Conservation (phyloP, 2,329 filamentous ascomycete species). For the Cyclaneusma minus region DNA sequence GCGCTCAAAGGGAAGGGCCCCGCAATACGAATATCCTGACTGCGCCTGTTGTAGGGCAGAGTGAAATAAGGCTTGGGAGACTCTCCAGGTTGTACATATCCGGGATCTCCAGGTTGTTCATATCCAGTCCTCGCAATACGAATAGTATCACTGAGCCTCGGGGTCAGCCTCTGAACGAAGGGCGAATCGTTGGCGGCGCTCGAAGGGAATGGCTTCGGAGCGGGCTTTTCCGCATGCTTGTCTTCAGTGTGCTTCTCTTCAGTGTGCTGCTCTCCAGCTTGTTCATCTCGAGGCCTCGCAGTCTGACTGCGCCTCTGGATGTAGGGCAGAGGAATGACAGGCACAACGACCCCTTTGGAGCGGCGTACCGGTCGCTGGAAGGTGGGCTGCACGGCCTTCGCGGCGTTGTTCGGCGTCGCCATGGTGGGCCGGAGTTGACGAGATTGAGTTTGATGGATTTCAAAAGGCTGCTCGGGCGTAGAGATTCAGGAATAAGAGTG, state of each 20-base stretch:
- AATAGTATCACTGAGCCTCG: conserved; percentile 10
- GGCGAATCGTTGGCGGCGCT: conserved; percentile 3
- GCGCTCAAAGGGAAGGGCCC: too few relatives aligned
- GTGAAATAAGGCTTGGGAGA: too few relatives aligned
- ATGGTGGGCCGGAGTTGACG: too few relatives aligned
- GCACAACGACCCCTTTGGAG: conserved; percentile 13
- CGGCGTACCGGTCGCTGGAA: conserved; percentile 12
- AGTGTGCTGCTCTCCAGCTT: conserved; percentile 3
- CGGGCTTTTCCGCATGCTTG: conserved; percentile 2
- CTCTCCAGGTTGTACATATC: too few relatives aligned
- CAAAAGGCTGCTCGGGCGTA: too few relatives aligned
- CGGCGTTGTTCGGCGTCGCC: conserved; percentile 12
- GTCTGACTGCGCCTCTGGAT: conserved; percentile 17
- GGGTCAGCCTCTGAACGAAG: conserved; percentile 5
- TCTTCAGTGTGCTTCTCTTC: conserved; percentile 1
- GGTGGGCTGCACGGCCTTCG: conserved; percentile 16
- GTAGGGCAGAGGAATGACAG: conserved; percentile 18
- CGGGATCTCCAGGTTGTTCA: conserved; percentile 10
- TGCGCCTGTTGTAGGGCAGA: too few relatives aligned
- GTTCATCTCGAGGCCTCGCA: conserved; percentile 9
- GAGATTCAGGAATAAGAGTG: too few relatives aligned
- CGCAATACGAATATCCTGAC: too few relatives aligned
- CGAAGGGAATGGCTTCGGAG: conserved; percentile 5
- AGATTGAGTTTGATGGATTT: too few relatives aligned
- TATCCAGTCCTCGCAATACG: conserved; percentile 3